phyloP scores from a whole-genome alignment of 139 green algal genomes.

The Chlamydomonas incerta region DNA sequence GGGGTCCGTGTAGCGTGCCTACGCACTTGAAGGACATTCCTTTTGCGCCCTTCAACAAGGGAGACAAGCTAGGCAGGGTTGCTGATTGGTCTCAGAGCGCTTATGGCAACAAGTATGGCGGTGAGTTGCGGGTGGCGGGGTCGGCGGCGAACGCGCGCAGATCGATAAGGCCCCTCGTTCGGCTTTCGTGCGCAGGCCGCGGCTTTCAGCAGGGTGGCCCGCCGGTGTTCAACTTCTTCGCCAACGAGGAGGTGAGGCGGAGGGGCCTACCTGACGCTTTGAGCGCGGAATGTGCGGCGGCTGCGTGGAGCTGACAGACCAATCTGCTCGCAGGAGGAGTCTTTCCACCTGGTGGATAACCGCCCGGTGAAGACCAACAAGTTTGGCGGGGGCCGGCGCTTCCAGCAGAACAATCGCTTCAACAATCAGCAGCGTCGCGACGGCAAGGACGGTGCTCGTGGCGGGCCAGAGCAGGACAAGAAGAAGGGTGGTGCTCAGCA shows the following conservation, averaged over 20 bases:
- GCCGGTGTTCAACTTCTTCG: constrained; percentile 96
- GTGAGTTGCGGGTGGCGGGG: constrained; percentile 24
- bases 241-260: constrained; percentile 87
- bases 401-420: constrained; percentile 72
- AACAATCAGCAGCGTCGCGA: constrained; percentile 71
- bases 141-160: neutral
- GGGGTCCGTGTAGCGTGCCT: constrained; percentile 86
- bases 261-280: neutral
- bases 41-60: constrained; percentile 95
- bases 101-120: constrained; percentile 61
- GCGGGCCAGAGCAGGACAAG: constrained; percentile 46
- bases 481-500: constrained; percentile 39
- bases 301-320: neutral
- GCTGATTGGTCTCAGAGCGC: constrained; percentile 73
- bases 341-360: constrained; percentile 97
- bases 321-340: constrained; percentile 82
- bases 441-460: constrained; percentile 63
- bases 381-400: constrained; percentile 64
- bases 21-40: constrained; percentile 92
- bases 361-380: constrained; percentile 75
- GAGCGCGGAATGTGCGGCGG: neutral
- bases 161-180: neutral
- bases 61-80: constrained; percentile 89
- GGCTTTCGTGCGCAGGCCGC: neutral
- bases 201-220: constrained; percentile 56